phyloP scores from a whole-genome alignment of 257 asterid species.

The Fraxinus excelsior region DNA sequence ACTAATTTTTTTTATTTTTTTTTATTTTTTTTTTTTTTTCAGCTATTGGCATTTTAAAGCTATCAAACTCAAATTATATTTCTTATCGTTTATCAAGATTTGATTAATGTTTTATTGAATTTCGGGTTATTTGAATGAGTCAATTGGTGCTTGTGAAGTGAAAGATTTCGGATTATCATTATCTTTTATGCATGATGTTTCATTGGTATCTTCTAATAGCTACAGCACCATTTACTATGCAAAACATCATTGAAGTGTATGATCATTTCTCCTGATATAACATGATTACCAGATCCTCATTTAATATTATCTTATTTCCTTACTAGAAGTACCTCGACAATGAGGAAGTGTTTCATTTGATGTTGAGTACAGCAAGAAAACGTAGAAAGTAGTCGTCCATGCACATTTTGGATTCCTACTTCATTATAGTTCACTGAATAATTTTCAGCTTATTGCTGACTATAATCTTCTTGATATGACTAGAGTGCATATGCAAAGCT shows the following conservation, averaged over 20 bases:
- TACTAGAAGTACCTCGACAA: neutral
- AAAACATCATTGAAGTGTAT: neutral
- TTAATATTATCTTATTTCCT: neutral
- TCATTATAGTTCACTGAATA: constrained; percentile 16
- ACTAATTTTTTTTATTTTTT: too few species aligned
- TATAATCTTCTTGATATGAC: constrained; percentile 12
- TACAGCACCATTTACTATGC: neutral
- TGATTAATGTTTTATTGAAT: too few species aligned
- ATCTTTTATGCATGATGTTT: too few species aligned
- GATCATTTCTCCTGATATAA: neutral
- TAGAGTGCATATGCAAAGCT: constrained; percentile 92
- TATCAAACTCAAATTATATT: too few species aligned
- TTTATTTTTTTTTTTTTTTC: too few species aligned
- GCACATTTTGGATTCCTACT: constrained; percentile 6
- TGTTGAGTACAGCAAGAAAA: neutral
- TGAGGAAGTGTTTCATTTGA: neutral
- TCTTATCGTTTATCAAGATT: too few species aligned
- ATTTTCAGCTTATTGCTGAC: constrained; percentile 19
- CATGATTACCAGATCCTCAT: neutral
- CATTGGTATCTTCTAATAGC: too few species aligned
- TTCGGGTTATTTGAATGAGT: too few species aligned
- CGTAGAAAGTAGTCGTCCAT: neutral
- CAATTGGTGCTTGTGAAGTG: too few species aligned
- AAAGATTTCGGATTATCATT: too few species aligned
- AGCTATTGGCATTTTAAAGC: too few species aligned